Conservation (phyloP, 1,284 basidiomycete species). For the Cryptococcus sp. region DNA sequence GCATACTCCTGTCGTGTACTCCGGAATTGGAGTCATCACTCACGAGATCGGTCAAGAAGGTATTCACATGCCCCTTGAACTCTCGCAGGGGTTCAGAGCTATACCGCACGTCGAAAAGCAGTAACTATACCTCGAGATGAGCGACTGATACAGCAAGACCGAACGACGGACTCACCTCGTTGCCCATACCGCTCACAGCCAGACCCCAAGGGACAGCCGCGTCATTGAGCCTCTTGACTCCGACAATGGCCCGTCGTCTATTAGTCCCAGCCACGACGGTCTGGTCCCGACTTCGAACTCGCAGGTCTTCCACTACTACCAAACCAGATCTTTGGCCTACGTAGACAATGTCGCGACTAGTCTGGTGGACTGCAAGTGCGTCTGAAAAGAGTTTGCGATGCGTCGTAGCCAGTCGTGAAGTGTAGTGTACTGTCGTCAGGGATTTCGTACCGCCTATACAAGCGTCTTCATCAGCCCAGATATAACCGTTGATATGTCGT, state of each 20-base stretch:
- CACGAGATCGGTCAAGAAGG: constrained; percentile 32
- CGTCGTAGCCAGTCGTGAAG: constrained; percentile 8
- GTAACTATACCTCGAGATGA: constrained; percentile 24
- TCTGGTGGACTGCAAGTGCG: constrained; percentile 37
- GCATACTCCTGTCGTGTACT: not conserved
- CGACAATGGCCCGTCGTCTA: constrained; percentile 37
- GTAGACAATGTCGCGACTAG: constrained; percentile 29
- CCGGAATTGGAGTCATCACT: constrained; percentile 1
- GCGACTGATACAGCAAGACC: not conserved
- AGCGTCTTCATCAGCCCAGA: not conserved
- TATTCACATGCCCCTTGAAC: constrained; percentile 41
- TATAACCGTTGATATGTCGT: not conserved
- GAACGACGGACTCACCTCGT: constrained; percentile 29
- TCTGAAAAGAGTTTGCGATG: constrained; percentile 32
- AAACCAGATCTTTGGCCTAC: constrained; percentile 32
- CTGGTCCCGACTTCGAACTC: constrained; percentile 10
- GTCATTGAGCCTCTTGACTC: constrained; percentile 40
- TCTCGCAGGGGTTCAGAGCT: constrained; percentile 22
- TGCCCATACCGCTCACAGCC: constrained; percentile 35
- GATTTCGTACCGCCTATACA: constrained; percentile 20
- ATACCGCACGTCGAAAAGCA: constrained; percentile 45
- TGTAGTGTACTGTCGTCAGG: constrained; percentile 21
- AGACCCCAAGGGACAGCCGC: constrained; percentile 47
- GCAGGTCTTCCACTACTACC: constrained; percentile 36
- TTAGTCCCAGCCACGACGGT: constrained; percentile 20